These are phyloP conservation scores for Penicillium sp. DNA, from an alignment of 2,329 filamentous ascomycete species.

Conservation along the genomic window DNA sequence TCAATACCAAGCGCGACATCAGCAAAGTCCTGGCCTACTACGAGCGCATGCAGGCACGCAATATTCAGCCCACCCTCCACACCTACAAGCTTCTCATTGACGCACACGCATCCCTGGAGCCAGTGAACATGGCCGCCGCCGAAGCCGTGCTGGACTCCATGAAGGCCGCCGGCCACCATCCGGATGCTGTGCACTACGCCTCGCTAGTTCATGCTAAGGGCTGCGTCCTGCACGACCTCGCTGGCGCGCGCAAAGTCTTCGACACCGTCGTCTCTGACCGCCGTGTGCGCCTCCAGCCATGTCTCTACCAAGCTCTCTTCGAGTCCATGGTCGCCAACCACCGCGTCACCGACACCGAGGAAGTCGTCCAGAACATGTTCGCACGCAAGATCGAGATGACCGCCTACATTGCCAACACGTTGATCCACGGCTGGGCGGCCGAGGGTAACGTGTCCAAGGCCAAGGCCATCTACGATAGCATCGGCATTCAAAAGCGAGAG, in stretches of 20 bases:
- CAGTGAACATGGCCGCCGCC: conserved; percentile 82
- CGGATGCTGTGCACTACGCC: conserved; percentile 93
- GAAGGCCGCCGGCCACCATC: conserved; percentile 66
- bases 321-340: conserved; percentile 97
- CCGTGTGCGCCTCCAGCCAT: conserved; percentile 70
- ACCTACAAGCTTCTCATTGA: conserved; percentile 98
- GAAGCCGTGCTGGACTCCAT: conserved; percentile 80
- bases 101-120: conserved; percentile 89
- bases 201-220: conserved; percentile 94
- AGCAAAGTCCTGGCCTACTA: conserved; percentile 92
- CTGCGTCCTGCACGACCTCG: conserved; percentile 88
- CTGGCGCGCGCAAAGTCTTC: conserved; percentile 76
- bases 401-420: conserved; percentile 95
- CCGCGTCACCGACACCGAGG: conserved; percentile 70
- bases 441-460: conserved; percentile 78
- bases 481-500: conserved; percentile 76
- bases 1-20: conserved; percentile 95
- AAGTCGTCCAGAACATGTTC: conserved; percentile 73
- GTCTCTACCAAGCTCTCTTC: conserved; percentile 93
- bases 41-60: conserved; percentile 83
- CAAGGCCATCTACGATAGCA: conserved; percentile 72
- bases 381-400: conserved; percentile 76
- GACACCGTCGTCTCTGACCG: conserved; percentile 70
- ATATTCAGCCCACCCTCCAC: conserved; percentile 87
- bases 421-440: conserved; percentile 94